These are phyloP conservation scores for Gamsiella multidivaricata DNA, from an alignment of 192 early-diverging fungal species.

Conservation along the genomic window DNA sequence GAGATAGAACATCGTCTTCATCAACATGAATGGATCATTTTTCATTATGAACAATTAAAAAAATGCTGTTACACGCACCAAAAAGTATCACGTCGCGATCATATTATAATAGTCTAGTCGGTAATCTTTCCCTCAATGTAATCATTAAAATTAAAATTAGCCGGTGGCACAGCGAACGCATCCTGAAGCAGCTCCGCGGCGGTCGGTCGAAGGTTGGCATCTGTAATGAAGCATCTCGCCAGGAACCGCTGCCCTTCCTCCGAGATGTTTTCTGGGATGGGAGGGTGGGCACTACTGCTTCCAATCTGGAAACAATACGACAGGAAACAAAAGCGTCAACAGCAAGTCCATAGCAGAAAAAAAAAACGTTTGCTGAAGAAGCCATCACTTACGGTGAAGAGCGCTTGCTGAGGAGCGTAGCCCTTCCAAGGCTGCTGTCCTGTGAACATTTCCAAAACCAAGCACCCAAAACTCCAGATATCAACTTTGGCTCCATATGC, in stretches of 20 bases:
- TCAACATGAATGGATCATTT: too few species aligned
- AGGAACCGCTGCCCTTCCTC: slow-evolving; percentile 79
- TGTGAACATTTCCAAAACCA: slow-evolving; percentile 96
- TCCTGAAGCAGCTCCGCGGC: slow-evolving; percentile 79
- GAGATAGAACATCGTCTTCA: too few species aligned
- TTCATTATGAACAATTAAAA: neutral
- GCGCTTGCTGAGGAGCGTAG: slow-evolving; percentile 62
- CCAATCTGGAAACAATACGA: slow-evolving; percentile 67
- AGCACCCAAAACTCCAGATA: slow-evolving; percentile 91
- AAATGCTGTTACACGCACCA: neutral
- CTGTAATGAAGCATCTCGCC: slow-evolving; percentile 77
- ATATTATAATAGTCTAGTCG: slow-evolving; percentile 26
- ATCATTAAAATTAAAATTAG: slow-evolving; percentile 64
- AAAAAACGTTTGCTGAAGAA: neutral
- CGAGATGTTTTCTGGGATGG: slow-evolving; percentile 80
- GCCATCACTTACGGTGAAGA: slow-evolving; percentile 61
- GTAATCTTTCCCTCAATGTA: slow-evolving; percentile 49
- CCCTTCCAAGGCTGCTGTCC: slow-evolving; percentile 82
- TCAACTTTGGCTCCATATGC: slow-evolving; percentile 94
- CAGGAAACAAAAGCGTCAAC: neutral
- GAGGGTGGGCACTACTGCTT: slow-evolving; percentile 78
- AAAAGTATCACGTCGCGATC: neutral
- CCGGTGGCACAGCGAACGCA: slow-evolving; percentile 72
- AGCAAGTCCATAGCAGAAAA: too few species aligned
- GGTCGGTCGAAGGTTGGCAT: slow-evolving; percentile 82